phyloP scores from a whole-genome alignment of 1,139 yeast genomes.

The Diutina siamensis region DNA sequence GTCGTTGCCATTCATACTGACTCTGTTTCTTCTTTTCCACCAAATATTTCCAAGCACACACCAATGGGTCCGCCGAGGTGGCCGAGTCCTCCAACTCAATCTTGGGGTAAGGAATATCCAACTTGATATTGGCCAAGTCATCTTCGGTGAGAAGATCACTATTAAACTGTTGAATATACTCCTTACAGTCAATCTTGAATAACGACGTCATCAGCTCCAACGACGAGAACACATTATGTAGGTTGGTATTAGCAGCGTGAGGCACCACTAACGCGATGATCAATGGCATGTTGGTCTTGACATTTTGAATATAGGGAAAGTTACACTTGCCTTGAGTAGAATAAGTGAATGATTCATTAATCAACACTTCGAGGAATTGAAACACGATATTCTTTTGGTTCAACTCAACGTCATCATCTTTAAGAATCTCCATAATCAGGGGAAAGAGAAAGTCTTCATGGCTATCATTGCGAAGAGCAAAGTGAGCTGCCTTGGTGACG shows the following conservation, averaged over 20 bases:
- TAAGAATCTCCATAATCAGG: constrained; percentile 57
- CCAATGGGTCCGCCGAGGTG: constrained; percentile 17
- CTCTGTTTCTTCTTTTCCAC: constrained; percentile 38
- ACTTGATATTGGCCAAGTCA: constrained; percentile 24
- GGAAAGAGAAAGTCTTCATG: constrained; percentile 65
- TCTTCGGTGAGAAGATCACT: constrained; percentile 19
- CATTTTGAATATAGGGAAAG: constrained; percentile 36
- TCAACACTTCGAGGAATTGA: constrained; percentile 54
- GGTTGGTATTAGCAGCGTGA: constrained; percentile 36
- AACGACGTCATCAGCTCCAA: constrained; percentile 27
- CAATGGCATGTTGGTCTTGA: constrained; percentile 29
- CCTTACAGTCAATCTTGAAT: constrained; percentile 20
- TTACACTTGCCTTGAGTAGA: constrained; percentile 22
- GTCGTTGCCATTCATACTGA: constrained; percentile 33
- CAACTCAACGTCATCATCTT: constrained; percentile 34
- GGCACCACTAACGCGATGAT: constrained; percentile 44
- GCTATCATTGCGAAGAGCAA: constrained; percentile 47
- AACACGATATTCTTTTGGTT: constrained; percentile 57
- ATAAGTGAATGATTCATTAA: constrained; percentile 24
- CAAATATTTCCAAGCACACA: constrained; percentile 38
- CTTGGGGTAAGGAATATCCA: constrained; percentile 25
- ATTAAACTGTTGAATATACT: constrained; percentile 18
- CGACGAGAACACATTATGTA: constrained; percentile 31
- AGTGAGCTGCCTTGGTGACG: constrained; percentile 44
- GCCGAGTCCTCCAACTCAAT: constrained; percentile 15